Percentiles rank a stretch among this genome's conserved stretches.
Conservation (phyloP, 2,329 filamentous ascomycete genomes). For the Canariomyces notabilis region DNA sequence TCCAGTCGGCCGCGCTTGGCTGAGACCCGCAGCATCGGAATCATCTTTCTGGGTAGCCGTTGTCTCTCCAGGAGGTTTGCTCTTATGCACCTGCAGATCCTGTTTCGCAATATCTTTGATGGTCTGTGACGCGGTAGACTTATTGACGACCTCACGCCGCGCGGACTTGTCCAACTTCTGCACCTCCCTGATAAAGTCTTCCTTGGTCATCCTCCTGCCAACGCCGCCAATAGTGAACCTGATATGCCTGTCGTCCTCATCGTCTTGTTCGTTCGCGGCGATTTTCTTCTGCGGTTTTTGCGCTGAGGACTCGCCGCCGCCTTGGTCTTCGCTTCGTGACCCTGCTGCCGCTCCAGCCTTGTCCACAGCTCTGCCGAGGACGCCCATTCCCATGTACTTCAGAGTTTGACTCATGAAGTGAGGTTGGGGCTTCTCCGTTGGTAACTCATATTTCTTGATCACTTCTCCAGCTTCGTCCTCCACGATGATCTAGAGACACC, state of each 20-base stretch:
- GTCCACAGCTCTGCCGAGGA: constrained; percentile 38
- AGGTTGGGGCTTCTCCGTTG: constrained; percentile 44
- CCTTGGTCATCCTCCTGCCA: constrained; percentile 72
- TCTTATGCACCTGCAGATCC: constrained; percentile 23
- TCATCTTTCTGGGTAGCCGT: constrained; percentile 3
- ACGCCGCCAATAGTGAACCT: constrained; percentile 71
- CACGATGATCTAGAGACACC: constrained; percentile 63
- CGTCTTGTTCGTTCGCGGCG: constrained; percentile 39
- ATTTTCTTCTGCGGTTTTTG: constrained; percentile 37
- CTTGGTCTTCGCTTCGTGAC: constrained; percentile 22
- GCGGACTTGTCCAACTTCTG: constrained; percentile 65
- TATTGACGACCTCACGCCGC: constrained; percentile 49
- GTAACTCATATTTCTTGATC: constrained; percentile 76
- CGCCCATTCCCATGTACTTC: constrained; percentile 51
- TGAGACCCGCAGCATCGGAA: neutral
- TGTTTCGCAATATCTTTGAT: constrained; percentile 48
- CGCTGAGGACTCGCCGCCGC: constrained; percentile 27
- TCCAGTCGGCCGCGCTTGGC: neutral
- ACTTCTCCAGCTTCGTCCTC: constrained; percentile 85
- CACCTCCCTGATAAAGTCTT: constrained; percentile 72
- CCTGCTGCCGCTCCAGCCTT: constrained; percentile 32
- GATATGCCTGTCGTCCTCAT: constrained; percentile 64
- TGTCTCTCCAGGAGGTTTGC: constrained; percentile 4
- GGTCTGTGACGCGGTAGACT: constrained; percentile 43
- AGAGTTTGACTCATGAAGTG: constrained; percentile 41